phyloP scores from a whole-genome alignment of 495 filamentous ascomycete species.

The Penicillium daleae region DNA sequence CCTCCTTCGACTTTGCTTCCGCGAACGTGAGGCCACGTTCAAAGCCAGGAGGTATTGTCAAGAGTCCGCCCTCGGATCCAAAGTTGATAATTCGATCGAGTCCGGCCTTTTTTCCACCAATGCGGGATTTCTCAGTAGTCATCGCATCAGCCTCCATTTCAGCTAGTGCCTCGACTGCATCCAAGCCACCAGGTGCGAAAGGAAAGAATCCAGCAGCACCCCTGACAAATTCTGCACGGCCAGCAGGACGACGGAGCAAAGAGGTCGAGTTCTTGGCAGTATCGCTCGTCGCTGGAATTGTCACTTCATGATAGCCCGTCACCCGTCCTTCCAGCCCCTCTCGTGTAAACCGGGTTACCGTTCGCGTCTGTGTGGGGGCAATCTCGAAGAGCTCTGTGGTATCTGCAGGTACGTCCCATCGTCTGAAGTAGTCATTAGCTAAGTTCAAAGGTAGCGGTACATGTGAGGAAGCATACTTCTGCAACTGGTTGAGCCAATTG shows the following conservation, averaged over 20 bases:
- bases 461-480: conserved; percentile 57
- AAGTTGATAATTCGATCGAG: conserved; percentile 84
- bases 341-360: conserved; percentile 86
- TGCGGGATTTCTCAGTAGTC: conserved; percentile 45
- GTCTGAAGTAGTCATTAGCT: conserved; percentile 44
- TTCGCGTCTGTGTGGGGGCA: conserved; percentile 89
- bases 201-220: conserved; percentile 95
- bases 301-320: conserved; percentile 93
- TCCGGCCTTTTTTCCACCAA: conserved; percentile 46
- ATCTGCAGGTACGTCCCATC: conserved; percentile 82
- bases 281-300: conserved; percentile 84
- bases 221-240: conserved; percentile 89
- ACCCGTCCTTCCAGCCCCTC: conserved; percentile 93
- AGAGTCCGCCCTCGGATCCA: conserved; percentile 72
- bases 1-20: conserved; percentile 59
- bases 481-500: conserved; percentile 84
- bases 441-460: conserved; percentile 5
- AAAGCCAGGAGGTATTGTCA: conserved; percentile 85
- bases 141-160: conserved; percentile 69
- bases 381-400: conserved; percentile 80
- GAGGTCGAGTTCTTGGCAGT: conserved; percentile 98
- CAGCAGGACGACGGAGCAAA: conserved; percentile 82
- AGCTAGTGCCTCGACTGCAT: conserved; percentile 81
- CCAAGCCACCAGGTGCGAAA: conserved; percentile 90
- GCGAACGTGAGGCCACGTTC: conserved; percentile 74